These are phyloP conservation scores for Dysphania ambrosioides DNA, from an alignment of 148 eudicot genomes.

Conservation along the genomic window DNA sequence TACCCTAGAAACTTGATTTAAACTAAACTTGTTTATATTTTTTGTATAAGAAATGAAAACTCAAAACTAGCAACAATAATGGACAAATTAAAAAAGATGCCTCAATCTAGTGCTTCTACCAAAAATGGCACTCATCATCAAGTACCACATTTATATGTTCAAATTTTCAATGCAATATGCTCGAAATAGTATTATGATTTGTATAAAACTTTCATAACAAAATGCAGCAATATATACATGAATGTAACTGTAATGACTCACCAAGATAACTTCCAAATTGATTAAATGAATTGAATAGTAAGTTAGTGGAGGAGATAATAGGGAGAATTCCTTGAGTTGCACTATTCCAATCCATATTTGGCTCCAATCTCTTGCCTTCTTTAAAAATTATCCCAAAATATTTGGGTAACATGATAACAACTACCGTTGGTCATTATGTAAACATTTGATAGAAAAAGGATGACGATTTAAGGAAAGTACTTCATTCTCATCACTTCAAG, in stretches of 20 bases:
- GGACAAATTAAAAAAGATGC: too few relatives aligned
- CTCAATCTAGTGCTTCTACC: too few relatives aligned
- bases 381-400: constrained; percentile 8
- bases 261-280: constrained; percentile 16
- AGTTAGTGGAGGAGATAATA: constrained; percentile 11
- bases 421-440: constrained; percentile 3
- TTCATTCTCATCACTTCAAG: not conserved
- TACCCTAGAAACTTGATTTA: not conserved
- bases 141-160: too few relatives aligned
- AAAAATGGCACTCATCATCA: too few relatives aligned
- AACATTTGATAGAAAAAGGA: not conserved
- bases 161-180: not conserved
- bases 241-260: not conserved
- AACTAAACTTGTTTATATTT: too few relatives aligned
- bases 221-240: not conserved
- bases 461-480: constrained; percentile 15
- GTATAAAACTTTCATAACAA: not conserved
- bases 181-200: not conserved
- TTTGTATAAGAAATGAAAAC: too few relatives aligned
- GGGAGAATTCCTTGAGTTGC: not conserved
- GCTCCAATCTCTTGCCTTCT: not conserved
- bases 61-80: too few relatives aligned
- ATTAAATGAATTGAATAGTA: constrained; percentile 14
- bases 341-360: constrained; percentile 25
- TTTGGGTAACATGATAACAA: constrained; percentile 5